Percentiles rank a stretch among this genome's conserved stretches.
Conservation (phyloP, 2,329 filamentous ascomycete genomes). For the Colletotrichum australisinense region DNA sequence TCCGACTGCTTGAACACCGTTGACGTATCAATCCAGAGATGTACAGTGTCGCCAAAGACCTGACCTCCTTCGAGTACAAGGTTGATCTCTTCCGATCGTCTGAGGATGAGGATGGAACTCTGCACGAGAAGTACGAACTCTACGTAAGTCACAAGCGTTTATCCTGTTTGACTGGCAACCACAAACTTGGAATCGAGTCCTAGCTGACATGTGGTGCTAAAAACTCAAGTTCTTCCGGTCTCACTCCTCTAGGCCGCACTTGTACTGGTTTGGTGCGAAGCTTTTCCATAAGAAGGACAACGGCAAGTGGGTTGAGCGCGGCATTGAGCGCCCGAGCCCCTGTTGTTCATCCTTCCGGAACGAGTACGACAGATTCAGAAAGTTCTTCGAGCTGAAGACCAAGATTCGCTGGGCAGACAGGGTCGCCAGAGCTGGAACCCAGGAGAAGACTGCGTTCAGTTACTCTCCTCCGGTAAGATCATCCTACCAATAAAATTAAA, state of each 20-base stretch:
- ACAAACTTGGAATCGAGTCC: background rate
- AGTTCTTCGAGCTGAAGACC: constrained; percentile 69
- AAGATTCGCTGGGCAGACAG: constrained; percentile 70
- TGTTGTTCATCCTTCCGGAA: constrained; percentile 50
- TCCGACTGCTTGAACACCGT: background rate
- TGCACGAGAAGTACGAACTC: constrained; percentile 56
- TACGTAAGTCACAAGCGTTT: constrained; percentile 59
- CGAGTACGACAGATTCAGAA: constrained; percentile 63
- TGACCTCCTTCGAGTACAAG: constrained; percentile 71
- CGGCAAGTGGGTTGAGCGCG: constrained; percentile 21
- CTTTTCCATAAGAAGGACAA: constrained; percentile 54
- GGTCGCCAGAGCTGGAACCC: constrained; percentile 48
- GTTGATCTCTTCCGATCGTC: constrained; percentile 57
- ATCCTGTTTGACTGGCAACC: background rate
- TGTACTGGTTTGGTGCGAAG: constrained; percentile 71
- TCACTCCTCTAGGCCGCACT: constrained; percentile 63
- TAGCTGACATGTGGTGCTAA: background rate
- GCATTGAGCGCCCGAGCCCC: constrained; percentile 49
- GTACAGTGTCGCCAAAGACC: constrained; percentile 75
- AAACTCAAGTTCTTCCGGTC: constrained; percentile 75
- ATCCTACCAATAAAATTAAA: background rate
- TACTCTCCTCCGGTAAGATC: constrained; percentile 60
- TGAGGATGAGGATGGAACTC: constrained; percentile 23
- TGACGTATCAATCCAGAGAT: constrained; percentile 54
- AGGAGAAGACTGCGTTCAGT: constrained; percentile 49